Evolutionary conservation across 495 filamentous ascomycete genomes (phyloP), one percentile per base, ranked within the genome.

Genomic region (Hypoxylon perforatum): DNA sequence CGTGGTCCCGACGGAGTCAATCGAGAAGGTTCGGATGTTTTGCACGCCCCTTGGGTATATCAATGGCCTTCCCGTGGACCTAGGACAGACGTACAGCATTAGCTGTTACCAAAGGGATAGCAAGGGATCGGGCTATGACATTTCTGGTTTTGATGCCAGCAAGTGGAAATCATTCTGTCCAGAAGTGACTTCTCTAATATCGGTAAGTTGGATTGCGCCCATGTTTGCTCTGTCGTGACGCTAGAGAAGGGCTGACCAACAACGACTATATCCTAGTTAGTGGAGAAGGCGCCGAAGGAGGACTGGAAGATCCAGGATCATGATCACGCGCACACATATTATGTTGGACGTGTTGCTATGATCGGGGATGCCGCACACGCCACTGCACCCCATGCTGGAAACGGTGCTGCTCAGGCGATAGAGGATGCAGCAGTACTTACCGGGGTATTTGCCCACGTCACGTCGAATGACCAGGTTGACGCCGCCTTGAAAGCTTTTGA

Each of bases 341-440:
- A 44, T 17, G 17, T 15, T 9, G 41, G 41, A 5, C 7, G 17
- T 19, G 41, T 44, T 44, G 41, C 17, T 4, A 44, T 71, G 14
- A 54, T 69, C 15, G 65, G 65, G n/a, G 65, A 85, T 67, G 82
- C 82, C 15, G 82, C 81, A 5, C 81, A 85, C 69, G 78, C 82
- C 0, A 70, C 83, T n/a, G 81, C 80, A 7, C 69, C 82, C 3
- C 79, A 71, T 7, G 80, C 80, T 0, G 79, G 81, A 4, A 80
- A 84, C 57, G 82, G 82, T 1, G 77, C 80, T 2, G 80, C 78
- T 0, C 81, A 83, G 67, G 81, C 80, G 5, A 61, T 85, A 8
- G 81, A 85, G 63, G 82, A 84, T 69, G 77, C 6, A 19, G n/a
- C 41, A 9, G 21, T 44, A 44, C 41, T 44, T 17, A 44, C 41